phyloP scores from a whole-genome alignment of 768 basidiomycete genomes.

The Cystobasidium onofrii region DNA sequence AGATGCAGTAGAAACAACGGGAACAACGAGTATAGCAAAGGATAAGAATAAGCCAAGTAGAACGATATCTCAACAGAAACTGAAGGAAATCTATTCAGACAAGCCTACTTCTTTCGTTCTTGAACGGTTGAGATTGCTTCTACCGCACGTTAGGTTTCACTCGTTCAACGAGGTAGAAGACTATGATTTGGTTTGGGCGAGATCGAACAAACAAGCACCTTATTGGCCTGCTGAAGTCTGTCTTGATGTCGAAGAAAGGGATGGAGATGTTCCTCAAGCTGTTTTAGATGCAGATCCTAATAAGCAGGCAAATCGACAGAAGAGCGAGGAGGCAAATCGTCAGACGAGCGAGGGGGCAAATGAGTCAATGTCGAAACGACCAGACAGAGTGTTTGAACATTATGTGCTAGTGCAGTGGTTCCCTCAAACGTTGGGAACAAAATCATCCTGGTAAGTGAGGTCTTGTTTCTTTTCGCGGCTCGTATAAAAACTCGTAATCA shows the following conservation, averaged over 20 bases:
- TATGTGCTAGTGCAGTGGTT: not conserved
- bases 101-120: not conserved
- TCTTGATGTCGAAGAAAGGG: not conserved
- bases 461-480: too few species aligned
- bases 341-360: too few species aligned
- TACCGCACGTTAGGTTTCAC: not conserved
- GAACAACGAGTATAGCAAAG: not conserved
- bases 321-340: not conserved
- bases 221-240: constrained; percentile 26
- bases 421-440: not conserved
- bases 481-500: too few species aligned
- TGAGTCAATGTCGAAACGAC: not conserved
- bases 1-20: too few species aligned
- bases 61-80: not conserved
- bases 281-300: not conserved
- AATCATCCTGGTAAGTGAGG: too few species aligned
- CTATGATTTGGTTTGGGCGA: constrained; percentile 22
- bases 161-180: not conserved
- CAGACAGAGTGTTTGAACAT: not conserved
- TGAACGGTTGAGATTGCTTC: not conserved
- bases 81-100: not conserved
- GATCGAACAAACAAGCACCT: not conserved
- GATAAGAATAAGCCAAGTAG: not conserved
- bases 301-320: not conserved
- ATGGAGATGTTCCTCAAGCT: not conserved